phyloP scores from a whole-genome alignment of 495 filamentous ascomycete genomes.

The Monascus purpureus region DNA sequence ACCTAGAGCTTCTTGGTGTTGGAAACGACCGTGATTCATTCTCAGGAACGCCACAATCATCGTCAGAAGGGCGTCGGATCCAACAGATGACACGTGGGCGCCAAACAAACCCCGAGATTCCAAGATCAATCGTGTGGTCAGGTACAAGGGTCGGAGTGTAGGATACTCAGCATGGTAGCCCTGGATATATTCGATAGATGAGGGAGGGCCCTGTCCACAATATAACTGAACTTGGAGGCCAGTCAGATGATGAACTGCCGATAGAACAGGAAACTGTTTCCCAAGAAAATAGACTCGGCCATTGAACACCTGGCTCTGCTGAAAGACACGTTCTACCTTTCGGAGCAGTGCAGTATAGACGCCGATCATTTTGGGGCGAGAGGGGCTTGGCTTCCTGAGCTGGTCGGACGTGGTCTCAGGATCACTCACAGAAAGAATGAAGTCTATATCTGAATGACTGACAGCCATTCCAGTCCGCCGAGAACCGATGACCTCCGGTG shows the following conservation, averaged over 20 bases:
- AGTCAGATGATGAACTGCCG: conserved; percentile 25
- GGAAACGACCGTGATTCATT: conserved; percentile 20
- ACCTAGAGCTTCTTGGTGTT: conserved; percentile 13
- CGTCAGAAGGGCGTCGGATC: conserved; percentile 37
- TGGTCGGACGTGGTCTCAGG: conserved; percentile 6
- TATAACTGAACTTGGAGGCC: conserved; percentile 36
- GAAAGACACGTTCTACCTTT: conserved; percentile 10
- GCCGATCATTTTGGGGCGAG: conserved; percentile 13
- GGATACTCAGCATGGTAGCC: conserved; percentile 36
- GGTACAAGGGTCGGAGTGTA: conserved; percentile 33
- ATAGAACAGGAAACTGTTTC: conserved; percentile 12
- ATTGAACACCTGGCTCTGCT: conserved; percentile 4
- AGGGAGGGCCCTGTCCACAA: conserved; percentile 17
- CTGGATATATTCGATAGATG: conserved; percentile 24
- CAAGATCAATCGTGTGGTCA: conserved; percentile 31
- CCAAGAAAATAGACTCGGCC: conserved; percentile 4
- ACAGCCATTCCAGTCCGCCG: conserved; percentile 36
- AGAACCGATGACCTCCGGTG: conserved; percentile 36
- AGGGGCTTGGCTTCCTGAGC: conserved; percentile 19
- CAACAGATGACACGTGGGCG: conserved; percentile 26
- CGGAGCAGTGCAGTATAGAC: conserved; percentile 10
- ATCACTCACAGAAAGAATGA: conserved; percentile 18
- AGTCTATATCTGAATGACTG: conserved; percentile 38
- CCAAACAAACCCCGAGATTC: conserved; percentile 33
- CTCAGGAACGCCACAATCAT: conserved; percentile 43